Percentiles rank a stretch among this genome's conserved stretches.
These are phyloP conservation scores for Colletotrichum euphorbiae DNA, from an alignment of 2,329 filamentous ascomycete species.

Conservation along the genomic window DNA sequence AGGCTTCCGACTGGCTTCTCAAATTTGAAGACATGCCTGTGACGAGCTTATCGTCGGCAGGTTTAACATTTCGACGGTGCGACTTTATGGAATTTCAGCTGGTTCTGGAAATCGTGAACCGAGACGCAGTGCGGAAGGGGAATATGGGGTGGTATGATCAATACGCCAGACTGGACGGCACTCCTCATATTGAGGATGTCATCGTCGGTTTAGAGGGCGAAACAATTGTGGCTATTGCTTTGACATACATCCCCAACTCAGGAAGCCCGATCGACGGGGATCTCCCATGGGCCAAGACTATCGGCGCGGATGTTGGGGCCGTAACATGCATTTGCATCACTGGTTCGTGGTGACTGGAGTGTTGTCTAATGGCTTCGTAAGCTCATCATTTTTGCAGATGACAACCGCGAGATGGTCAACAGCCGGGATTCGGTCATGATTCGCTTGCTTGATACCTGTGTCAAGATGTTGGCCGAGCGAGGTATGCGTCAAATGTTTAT, in stretches of 20 bases:
- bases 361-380: not conserved
- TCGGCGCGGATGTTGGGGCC: constrained; percentile 65
- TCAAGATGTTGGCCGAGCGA: constrained; percentile 57
- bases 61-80: constrained; percentile 59
- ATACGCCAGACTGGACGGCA: constrained; percentile 63
- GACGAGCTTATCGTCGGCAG: constrained; percentile 53
- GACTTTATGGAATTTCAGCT: constrained; percentile 57
- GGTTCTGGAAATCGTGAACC: constrained; percentile 63
- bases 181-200: constrained; percentile 62
- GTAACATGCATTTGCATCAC: constrained; percentile 70
- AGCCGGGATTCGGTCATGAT: constrained; percentile 63
- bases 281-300: constrained; percentile 65
- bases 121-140: constrained; percentile 58
- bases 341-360: constrained; percentile 54
- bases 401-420: constrained; percentile 55
- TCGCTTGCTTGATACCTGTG: constrained; percentile 65
- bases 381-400: constrained; percentile 50
- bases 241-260: constrained; percentile 63
- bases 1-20: constrained; percentile 66
- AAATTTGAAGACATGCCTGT: constrained; percentile 62
- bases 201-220: constrained; percentile 63
- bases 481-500: constrained; percentile 67
- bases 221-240: constrained; percentile 63
- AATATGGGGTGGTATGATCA: constrained; percentile 71
- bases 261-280: constrained; percentile 61